Base-by-base conservation (phyloP, 1,139 yeast species). In the Taphrina betulina region DNA sequence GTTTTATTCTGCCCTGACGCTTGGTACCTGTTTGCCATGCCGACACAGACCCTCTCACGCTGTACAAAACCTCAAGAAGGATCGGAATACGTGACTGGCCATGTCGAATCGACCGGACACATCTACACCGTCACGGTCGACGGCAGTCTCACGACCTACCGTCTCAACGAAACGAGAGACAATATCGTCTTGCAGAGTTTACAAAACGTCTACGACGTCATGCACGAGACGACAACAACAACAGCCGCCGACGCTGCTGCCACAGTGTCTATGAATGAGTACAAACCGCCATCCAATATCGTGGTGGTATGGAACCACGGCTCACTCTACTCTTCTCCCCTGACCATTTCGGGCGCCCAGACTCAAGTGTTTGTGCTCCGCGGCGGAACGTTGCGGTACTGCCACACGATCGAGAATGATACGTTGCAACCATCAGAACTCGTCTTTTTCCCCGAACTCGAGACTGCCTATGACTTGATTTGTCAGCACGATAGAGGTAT, bases 231-330 rank as follows among this genome's bases (percentile, higher is more conserved):
- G 14, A n/a, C 4, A 12, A 12, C 7, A 5, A 14, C 17, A 12
- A 41, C 45, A 12, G 34, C n/a, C 35, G 45, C 14, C 23, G 35
- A 41, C 5, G 19, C 23, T 10, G n/a, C n/a, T n/a, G n/a, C n/a
- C n/a, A n/a, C n/a, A n/a, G n/a, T n/a, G n/a, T n/a, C n/a, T n/a
- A n/a, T n/a, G n/a, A n/a, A n/a, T n/a, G 34, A 41, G 12, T 16
- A n/a, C 19, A 34, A 26, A 22, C 16, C 19, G 8, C 14, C 35
- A 26, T 17, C n/a, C 35, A 28, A 16, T 34, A 10, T 41, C 45
- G 19, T 41, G 5, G 45, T 41, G 34, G 45, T 41, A 5, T 41
- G 45, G 45, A 24, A 41, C 33, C 33, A 41, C 45, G 23, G 16
- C 4, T 17, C 34, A 5, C 43, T 38, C 43, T 38, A 23, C 29